Percentiles rank a stretch among this genome's conserved stretches.
phyloP scores from a whole-genome alignment of 2,329 filamentous ascomycete species.

The Colletotrichum gloeosporioides region DNA sequence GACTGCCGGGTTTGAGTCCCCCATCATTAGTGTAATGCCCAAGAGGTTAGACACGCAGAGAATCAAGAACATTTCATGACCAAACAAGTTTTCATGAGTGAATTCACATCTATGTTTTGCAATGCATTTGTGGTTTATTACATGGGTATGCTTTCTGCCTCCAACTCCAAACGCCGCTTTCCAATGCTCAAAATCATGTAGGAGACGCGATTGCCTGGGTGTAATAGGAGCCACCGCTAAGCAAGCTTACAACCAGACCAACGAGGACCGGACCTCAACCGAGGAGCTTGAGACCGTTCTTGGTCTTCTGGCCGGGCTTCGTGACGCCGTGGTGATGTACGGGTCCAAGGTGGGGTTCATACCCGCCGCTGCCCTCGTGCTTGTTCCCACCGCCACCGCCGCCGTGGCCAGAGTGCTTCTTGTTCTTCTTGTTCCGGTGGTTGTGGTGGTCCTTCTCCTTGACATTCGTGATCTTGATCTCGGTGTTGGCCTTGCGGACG shows the following conservation, averaged over 20 bases:
- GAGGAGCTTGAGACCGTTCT: constrained; percentile 66
- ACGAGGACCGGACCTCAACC: constrained; percentile 44
- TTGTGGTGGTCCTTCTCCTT: constrained; percentile 44
- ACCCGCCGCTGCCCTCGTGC: constrained; percentile 40
- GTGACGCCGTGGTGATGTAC: constrained; percentile 56
- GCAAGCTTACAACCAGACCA: background rate
- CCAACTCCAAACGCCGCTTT: constrained; percentile 1
- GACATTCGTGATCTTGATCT: constrained; percentile 80
- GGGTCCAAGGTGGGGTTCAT: constrained; percentile 58
- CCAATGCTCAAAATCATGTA: background rate
- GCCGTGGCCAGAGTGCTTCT: constrained; percentile 23
- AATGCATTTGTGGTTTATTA: background rate
- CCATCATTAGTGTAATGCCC: background rate
- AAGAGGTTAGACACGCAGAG: background rate
- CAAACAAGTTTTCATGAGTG: background rate
- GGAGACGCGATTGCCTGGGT: background rate
- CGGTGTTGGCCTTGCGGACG: constrained; percentile 86
- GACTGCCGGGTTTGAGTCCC: background rate
- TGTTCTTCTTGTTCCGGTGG: constrained; percentile 36
- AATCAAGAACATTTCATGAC: background rate
- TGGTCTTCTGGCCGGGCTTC: constrained; percentile 71
- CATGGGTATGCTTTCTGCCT: background rate
- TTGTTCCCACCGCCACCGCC: constrained; percentile 33
- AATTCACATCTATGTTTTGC: background rate
- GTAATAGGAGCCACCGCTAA: background rate